Conservation (phyloP, 306 rosid genomes). For the Vigna mungo region DNA sequence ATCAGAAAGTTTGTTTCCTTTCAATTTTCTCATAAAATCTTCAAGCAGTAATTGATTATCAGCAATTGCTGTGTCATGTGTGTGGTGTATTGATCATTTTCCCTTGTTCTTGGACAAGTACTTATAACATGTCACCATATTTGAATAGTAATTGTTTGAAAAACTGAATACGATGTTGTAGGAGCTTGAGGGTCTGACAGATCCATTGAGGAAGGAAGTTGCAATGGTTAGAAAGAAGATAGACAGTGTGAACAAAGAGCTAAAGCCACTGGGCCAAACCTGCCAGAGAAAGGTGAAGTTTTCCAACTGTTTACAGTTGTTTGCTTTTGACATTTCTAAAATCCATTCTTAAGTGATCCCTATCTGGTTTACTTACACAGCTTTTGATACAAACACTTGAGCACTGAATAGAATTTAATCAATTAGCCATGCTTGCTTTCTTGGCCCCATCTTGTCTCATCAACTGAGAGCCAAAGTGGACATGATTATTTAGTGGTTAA, state of each 20-base stretch:
- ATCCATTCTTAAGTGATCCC: conserved; percentile 37
- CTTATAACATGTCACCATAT: not conserved
- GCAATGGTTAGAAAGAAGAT: conserved; percentile 83
- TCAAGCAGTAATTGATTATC: not conserved
- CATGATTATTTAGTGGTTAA: conserved; percentile 42
- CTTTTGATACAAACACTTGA: conserved; percentile 51
- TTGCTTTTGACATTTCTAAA: conserved; percentile 37
- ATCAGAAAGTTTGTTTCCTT: conserved; percentile 3
- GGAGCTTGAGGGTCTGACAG: conserved; percentile 92
- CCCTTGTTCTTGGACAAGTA: not conserved
- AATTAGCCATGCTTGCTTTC: conserved; percentile 41
- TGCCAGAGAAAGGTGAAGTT: conserved; percentile 88
- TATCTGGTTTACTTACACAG: conserved; percentile 44
- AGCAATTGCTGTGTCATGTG: not conserved
- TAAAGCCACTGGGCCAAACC: conserved; percentile 93
- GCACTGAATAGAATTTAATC: conserved; percentile 36
- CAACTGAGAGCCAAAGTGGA: conserved; percentile 24
- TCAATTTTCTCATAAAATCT: not conserved
- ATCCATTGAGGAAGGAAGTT: conserved; percentile 98
- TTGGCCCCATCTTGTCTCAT: conserved; percentile 50
- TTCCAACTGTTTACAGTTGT: conserved; percentile 25
- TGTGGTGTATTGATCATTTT: not conserved
- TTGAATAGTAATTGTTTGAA: conserved; percentile 2
- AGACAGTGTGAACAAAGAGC: conserved; percentile 91
- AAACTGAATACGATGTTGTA: conserved; percentile 45